Base-by-base conservation (phyloP, 1,139 yeast genomes). In the Yamadazyma oceani region DNA sequence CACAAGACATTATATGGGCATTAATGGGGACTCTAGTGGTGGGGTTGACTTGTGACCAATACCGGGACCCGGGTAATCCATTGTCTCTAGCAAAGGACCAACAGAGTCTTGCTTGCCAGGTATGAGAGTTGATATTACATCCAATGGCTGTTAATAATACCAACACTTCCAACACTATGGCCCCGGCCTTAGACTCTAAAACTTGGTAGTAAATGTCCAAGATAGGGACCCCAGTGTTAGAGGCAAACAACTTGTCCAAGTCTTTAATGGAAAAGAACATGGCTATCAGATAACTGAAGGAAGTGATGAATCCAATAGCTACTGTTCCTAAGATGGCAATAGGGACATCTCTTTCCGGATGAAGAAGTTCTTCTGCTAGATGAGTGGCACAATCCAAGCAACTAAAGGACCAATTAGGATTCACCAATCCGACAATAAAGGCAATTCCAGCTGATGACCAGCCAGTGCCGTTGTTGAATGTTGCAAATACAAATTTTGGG, bases 31-130 rank as follows among this genome's bases (percentile, higher is more conserved):
- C 62, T 13, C 63, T 64, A 5, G 66, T 58, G 30, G 48, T 51
- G 5, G 54, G 40, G 46, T 64, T 57, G 17, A 68, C 57, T 36
- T 56, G 41, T 4, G 63, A 44, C 68, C 65, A 67, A 40, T 55
- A 60, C 31, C 54, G 47, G 4, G 73, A 64, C 4, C 63, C 67
- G 2, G 71, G 70, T 40, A 69, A 57, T 1, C 74, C 74, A 32
- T 65, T 62, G 61, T 84, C 90, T 59, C 90, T 77, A 13, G 88
- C 72, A 56, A 83, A 85, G 7, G 89, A 81, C 90, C 90, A 84
- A 51, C 85, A 76, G 48, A 82, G 64, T 56, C 88, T 69, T 32
- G 87, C 82, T 62, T 80, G 85, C 86, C 88, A 81, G 3, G 90
- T 82, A 52, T 83, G 89, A 40, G 83, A 74, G 6, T 85, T 75